Conservation (phyloP, 768 basidiomycete genomes). For the Suillus brevipes region DNA sequence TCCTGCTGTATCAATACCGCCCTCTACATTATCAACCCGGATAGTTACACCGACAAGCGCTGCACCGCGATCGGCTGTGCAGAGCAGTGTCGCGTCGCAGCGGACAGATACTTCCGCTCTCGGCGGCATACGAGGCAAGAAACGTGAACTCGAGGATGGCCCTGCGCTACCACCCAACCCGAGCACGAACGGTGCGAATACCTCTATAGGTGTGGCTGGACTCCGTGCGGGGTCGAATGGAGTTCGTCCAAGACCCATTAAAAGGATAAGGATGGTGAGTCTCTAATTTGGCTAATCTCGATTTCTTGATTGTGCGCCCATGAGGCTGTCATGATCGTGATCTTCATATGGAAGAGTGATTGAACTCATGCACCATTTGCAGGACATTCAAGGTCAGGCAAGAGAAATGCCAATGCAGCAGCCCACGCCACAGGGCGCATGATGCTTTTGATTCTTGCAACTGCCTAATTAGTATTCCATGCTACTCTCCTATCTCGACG, state of each 20-base stretch:
- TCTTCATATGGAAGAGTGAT: constrained; percentile 1
- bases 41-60: constrained; percentile 35
- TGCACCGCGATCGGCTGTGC: constrained; percentile 31
- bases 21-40: constrained; percentile 25
- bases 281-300: constrained; percentile 13
- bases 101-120: constrained; percentile 16
- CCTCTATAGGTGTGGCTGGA: constrained; percentile 38
- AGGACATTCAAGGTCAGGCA: constrained; percentile 69
- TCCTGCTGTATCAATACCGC: constrained; percentile 35
- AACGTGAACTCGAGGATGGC: constrained; percentile 34
- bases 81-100: constrained; percentile 25
- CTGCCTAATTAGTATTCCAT: background rate
- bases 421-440: constrained; percentile 73
- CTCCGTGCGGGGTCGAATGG: constrained; percentile 60
- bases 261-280: constrained; percentile 75
- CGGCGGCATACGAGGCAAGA: constrained; percentile 30
- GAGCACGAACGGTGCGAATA: constrained; percentile 25
- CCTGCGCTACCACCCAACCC: constrained; percentile 24
- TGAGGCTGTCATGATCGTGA: background rate
- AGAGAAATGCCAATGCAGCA: constrained; percentile 66
- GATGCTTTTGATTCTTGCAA: constrained; percentile 7
- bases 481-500: background rate
- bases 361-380: constrained; percentile 7
- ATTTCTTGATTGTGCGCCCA: background rate
- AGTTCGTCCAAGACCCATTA: constrained; percentile 65